Base-by-base conservation (phyloP, 2,329 filamentous ascomycete genomes). In the Massarina eburnea region DNA sequence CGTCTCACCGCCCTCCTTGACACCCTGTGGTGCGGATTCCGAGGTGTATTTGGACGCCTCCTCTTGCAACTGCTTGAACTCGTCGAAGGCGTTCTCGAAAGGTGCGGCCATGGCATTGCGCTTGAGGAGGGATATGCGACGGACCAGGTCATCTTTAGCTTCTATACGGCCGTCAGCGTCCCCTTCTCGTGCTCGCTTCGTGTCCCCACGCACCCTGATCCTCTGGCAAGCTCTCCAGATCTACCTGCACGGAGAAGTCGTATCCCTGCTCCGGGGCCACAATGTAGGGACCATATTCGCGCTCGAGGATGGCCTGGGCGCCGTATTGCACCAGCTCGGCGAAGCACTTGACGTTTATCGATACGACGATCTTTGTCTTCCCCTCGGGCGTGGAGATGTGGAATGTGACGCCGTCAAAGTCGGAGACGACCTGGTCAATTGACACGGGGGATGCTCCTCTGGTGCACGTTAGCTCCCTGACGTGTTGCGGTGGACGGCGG, bases 61-160 rank as follows among this genome's bases (percentile, higher is more conserved):
- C 66, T 95, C 90, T 59, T 87, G 85, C 53, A 99, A 75, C 54
- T 84, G 81, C 65, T 91, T 88, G 73, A 96, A 89, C 71, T 96
- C 91, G 62, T 95, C 83, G 70, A 97, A 99, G 18, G 95, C 94
- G 67, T 91, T 88, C 76, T 99, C 94, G 72, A 99, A 99, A 1
- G 95, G 94, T 39, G 94, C 92, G 51, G 94, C 95, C 94, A 99
- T 97, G 58, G 89, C 91, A 71, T 99, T 97, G 65, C 95, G 91
- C 80, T 97, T 99, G 62, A 99, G 75, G 55, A 99, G 79, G 49
- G 91, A 89, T 64, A 97, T 86, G 66, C 91, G 87, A 72, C 83
- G 84, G 59, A 96, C 84, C 51, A 99, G 78, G 51, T 91, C 91
- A 63, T 96, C 90, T 58, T 86, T 85, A 55, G 84, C 88, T 71